Evolutionary conservation across 768 basidiomycete genomes (phyloP).

Genomic region (Auriscalpium vulgare): DNA sequence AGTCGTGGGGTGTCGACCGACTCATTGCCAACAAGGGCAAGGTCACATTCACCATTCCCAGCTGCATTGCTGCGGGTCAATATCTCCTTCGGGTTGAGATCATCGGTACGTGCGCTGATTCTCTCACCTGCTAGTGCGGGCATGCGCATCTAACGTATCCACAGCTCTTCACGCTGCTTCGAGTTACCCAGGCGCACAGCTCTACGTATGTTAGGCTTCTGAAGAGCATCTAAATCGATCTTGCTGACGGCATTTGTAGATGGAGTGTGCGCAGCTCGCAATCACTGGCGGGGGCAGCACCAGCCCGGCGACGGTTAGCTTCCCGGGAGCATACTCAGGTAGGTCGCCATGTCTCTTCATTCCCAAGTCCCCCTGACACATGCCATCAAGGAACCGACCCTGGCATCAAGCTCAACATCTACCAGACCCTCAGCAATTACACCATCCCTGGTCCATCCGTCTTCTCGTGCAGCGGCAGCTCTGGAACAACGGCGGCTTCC

Average conservation of each 20-base stretch:
- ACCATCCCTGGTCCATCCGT: conserved; percentile 22
- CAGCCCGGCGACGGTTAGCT: conserved; percentile 25
- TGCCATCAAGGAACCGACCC: conserved; percentile 22
- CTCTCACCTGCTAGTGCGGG: not conserved
- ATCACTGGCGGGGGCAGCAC: conserved; percentile 28
- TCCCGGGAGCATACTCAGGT: conserved; percentile 31
- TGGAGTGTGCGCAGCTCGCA: conserved; percentile 30
- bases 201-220: conserved; percentile 30
- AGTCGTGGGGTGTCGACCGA: conserved; percentile 39
- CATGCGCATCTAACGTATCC: not conserved
- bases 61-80: conserved; percentile 19
- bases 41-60: conserved; percentile 27
- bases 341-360: not conserved
- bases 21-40: conserved; percentile 43
- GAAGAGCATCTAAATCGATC: not conserved
- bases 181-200: conserved; percentile 46
- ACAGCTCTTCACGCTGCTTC: conserved; percentile 37
- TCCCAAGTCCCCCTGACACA: not conserved
- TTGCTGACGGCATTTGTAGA: conserved; percentile 10
- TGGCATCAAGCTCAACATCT: conserved; percentile 28
- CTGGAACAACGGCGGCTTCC: not conserved
- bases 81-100: conserved; percentile 32
- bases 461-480: conserved; percentile 20
- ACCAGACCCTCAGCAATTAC: conserved; percentile 22
- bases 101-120: conserved; percentile 29